These are phyloP conservation scores for Solanum chacoense DNA, from an alignment of 305 asterid genomes.

Conservation along the genomic window DNA sequence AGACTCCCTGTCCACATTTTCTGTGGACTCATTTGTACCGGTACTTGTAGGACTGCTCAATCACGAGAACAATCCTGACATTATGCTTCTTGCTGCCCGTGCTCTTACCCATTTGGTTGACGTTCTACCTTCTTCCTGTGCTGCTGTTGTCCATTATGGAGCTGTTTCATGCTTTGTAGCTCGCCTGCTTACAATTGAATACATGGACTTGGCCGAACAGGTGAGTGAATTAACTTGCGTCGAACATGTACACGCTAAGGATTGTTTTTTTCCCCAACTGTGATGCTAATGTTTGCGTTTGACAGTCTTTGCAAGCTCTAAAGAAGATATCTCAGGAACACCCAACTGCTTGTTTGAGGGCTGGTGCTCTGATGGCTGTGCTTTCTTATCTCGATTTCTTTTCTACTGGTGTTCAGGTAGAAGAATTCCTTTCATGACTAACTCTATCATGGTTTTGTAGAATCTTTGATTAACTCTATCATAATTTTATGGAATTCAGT, in stretches of 20 bases:
- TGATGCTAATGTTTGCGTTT: not conserved
- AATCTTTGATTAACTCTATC: not conserved
- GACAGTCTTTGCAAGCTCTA: slow-evolving; percentile 94
- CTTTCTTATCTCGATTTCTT: slow-evolving; percentile 97
- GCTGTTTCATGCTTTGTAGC: slow-evolving; percentile 95
- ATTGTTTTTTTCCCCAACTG: not conserved
- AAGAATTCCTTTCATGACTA: not conserved
- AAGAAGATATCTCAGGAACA: slow-evolving; percentile 98
- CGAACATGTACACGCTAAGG: not conserved
- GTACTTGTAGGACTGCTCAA: slow-evolving; percentile 92
- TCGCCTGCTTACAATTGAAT: slow-evolving; percentile 84
- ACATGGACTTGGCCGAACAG: slow-evolving; percentile 99
- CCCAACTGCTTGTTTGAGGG: slow-evolving; percentile 97
- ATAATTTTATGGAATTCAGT: not conserved
- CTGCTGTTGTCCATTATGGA: slow-evolving; percentile 97
- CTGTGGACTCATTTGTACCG: slow-evolving; percentile 94
- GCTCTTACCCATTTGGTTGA: slow-evolving; percentile 95
- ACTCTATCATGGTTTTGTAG: not conserved
- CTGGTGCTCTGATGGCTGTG: slow-evolving; percentile 99
- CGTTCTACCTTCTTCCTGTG: slow-evolving; percentile 90
- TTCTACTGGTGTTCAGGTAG: slow-evolving; percentile 97
- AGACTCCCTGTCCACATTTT: slow-evolving; percentile 88
- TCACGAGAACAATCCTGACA: slow-evolving; percentile 85
- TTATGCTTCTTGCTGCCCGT: slow-evolving; percentile 96
- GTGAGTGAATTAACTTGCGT: slow-evolving; percentile 18